These are phyloP conservation scores for Pleoardoris graminearum DNA, from an alignment of 2,329 filamentous ascomycete species.

Conservation along the genomic window DNA sequence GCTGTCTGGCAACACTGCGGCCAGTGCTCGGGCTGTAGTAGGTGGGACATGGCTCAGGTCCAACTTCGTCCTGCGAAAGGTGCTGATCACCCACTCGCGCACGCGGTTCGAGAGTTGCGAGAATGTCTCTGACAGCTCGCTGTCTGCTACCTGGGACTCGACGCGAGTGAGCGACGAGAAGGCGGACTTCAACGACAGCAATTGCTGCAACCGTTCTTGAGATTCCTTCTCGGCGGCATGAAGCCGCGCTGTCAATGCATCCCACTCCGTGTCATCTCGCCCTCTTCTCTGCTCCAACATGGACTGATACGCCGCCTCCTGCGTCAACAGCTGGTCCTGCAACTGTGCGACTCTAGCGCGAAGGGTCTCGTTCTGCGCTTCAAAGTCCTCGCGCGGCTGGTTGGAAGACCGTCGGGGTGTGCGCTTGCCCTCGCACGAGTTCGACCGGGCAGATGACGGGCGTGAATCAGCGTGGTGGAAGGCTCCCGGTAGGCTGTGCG, in stretches of 20 bases:
- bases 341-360: conserved; percentile 29
- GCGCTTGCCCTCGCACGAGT: conserved; percentile 11
- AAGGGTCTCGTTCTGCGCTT: conserved; percentile 30
- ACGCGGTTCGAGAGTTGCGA: conserved; percentile 66
- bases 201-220: conserved; percentile 59
- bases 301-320: conserved; percentile 18
- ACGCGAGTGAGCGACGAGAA: conserved; percentile 68
- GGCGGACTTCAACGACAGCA: conserved; percentile 70
- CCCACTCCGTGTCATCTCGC: conserved; percentile 25
- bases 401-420: conserved; percentile 7
- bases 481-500: conserved; percentile 6
- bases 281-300: conserved; percentile 12
- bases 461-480: conserved; percentile 11
- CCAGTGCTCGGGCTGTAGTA: conserved; percentile 22
- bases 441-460: conserved; percentile 5
- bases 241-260: conserved; percentile 33
- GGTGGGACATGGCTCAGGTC: conserved; percentile 20
- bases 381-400: conserved; percentile 17
- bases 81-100: conserved; percentile 74
- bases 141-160: conserved; percentile 65
- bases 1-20: conserved; percentile 23
- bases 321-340: conserved; percentile 29
- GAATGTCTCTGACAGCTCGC: conserved; percentile 66
- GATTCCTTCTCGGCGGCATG: conserved; percentile 60
- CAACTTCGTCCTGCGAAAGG: conserved; percentile 67